A percentile compares a stretch with the other conserved stretches of the same genome.
Conservation (phyloP, 208 protist genomes). For the Strigomonas culicis region DNA sequence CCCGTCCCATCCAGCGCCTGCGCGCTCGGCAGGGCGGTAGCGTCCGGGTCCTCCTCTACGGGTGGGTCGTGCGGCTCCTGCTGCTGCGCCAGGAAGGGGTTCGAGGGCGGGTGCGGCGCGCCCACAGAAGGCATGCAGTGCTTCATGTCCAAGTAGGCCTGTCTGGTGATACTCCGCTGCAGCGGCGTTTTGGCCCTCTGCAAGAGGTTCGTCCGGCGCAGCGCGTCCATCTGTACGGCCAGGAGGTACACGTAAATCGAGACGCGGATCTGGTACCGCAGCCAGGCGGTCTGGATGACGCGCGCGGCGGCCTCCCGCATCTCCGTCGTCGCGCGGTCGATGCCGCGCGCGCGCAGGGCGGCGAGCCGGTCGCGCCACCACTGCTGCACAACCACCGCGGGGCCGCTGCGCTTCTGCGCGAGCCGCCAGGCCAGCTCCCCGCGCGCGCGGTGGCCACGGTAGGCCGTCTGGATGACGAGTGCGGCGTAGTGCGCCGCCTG, state of each 20-base stretch:
- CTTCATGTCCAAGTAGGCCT: no score
- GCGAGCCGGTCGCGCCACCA: slow-evolving; percentile 41
- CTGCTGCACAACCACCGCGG: slow-evolving; percentile 34
- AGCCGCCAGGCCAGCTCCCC: slow-evolving; percentile 2
- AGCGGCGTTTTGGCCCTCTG: no score
- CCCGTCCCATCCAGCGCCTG: no score
- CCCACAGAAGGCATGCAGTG: no score
- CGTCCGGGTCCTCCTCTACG: no score
- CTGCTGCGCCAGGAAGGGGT: no score
- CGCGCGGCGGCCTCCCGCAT: slow-evolving; percentile 31
- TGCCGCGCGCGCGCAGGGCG: slow-evolving; percentile 32
- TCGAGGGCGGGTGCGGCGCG: no score
- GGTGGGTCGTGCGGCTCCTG: no score
- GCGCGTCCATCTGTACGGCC: slow-evolving; percentile 20
- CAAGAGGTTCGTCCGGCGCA: no score
- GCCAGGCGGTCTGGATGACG: slow-evolving; percentile 61
- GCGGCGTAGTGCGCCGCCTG: slow-evolving; percentile 57
- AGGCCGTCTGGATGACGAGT: slow-evolving; percentile 52
- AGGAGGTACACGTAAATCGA: slow-evolving; percentile 39
- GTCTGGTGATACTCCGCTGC: no score
- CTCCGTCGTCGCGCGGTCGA: slow-evolving; percentile 34
- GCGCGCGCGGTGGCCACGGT: slow-evolving; percentile 32
- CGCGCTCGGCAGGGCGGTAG: no score
- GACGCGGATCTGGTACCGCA: slow-evolving; percentile 42
- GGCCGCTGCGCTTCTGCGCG: slow-evolving; percentile 16